Evolutionary conservation across 345 rosid genomes (phyloP).

Genomic region (Sapria himalayana): DNA sequence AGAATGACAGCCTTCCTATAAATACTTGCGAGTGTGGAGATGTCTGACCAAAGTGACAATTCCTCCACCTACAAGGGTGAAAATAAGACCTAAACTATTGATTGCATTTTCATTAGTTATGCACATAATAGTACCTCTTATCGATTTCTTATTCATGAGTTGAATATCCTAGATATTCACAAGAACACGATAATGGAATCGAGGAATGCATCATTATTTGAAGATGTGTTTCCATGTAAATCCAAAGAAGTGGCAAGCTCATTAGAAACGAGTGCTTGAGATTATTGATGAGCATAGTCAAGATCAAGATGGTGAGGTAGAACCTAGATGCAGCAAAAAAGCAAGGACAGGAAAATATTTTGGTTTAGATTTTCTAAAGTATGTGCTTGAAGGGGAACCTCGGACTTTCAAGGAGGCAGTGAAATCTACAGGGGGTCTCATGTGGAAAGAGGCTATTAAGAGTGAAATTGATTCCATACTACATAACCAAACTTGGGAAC

Average conservation of each 20-base stretch:
- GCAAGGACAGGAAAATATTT: background rate
- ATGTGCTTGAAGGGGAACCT: background rate
- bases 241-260: background rate
- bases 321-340: background rate
- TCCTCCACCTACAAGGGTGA: background rate
- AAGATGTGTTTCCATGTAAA: background rate
- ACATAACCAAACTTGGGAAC: background rate
- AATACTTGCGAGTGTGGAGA: background rate
- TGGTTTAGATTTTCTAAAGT: background rate
- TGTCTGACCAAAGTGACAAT: background rate
- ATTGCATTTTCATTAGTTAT: background rate
- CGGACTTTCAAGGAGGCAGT: background rate
- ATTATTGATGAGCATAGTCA: background rate
- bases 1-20: background rate
- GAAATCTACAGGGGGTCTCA: background rate
- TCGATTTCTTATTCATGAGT: background rate
- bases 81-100: background rate
- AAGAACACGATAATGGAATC: too few species aligned
- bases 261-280: background rate
- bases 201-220: too few species aligned
- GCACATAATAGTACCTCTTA: background rate
- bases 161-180: background rate
- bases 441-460: background rate
- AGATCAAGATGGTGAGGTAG: background rate
- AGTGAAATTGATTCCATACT: background rate